Base-by-base conservation (phyloP, 306 rosid species). In the Begonia masoniana region DNA sequence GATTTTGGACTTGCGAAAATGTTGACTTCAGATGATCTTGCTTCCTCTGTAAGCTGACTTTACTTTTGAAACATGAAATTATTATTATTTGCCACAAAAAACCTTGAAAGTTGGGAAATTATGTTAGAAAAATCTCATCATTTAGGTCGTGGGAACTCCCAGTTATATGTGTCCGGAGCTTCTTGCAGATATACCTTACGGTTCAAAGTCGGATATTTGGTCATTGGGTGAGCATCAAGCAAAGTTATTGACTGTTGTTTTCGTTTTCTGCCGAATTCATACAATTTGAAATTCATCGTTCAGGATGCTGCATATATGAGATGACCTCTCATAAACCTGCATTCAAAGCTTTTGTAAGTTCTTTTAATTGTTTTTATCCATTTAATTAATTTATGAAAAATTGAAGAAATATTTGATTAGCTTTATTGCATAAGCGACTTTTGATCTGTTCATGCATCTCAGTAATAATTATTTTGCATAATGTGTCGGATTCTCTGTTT, bases 111-210 rank as follows among this genome's bases (percentile, higher is more conserved):
- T 31, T 31, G 39, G 39, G 39, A 31, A 31, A 31, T 31, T 21
- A 39, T 52, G 47, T 49, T 39, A 2, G 7, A 56, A 31, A 4
- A 31, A 5, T 31, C 39, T 31, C 61, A 61, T 58, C 31, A 66
- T 54, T 26, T 70, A 92, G 99, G 96, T 92, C 54, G 99, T 92
- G 57, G 99, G 99, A 78, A 92, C 99, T 52, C 99, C 99, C 48
- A 83, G 95, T 72, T 86, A 92, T 66, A 92, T 92, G 99, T 92
- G 99, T 62, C 99, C 99, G 1, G 99, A 92, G 67, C 99, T 92
- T 76, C 99, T 92, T 58, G 99, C 99, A 51, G 99, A 92, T 75
- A 92, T 92, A 68, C 99, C 99, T 56, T 92, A 92, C 51, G 99
- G 96, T 56, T 86, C 96, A 55, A 92, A 92, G 74, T 92, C 99